Percentiles rank a stretch among this genome's conserved stretches.
phyloP scores from a whole-genome alignment of 164 flowering plant species.

The Warburgia ugandensis region DNA sequence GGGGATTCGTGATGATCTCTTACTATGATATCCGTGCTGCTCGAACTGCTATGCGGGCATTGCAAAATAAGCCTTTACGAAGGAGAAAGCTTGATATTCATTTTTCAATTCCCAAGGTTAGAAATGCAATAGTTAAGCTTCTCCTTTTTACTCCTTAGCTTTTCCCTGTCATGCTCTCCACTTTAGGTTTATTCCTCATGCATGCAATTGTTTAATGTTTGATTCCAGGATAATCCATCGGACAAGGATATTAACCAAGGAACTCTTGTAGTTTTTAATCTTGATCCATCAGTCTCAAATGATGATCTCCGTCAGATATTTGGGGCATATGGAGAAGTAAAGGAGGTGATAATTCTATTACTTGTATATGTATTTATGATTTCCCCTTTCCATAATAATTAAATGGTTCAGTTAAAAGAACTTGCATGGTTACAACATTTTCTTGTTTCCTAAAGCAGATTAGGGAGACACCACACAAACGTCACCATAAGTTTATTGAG shows the following conservation, averaged over 20 bases:
- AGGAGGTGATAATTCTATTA: slow-evolving; percentile 53
- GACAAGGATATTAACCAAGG: slow-evolving; percentile 98
- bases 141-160: neutral
- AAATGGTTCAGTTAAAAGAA: too few relatives aligned
- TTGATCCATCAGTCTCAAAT: slow-evolving; percentile 91
- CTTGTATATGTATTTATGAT: neutral
- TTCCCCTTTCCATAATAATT: neutral
- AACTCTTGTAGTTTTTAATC: slow-evolving; percentile 86
- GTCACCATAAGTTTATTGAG: slow-evolving; percentile 93
- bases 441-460: too few relatives aligned
- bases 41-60: slow-evolving; percentile 87
- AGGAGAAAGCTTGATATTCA: slow-evolving; percentile 98
- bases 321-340: slow-evolving; percentile 92
- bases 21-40: slow-evolving; percentile 96
- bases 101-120: slow-evolving; percentile 97
- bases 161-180: slow-evolving; percentile 1
- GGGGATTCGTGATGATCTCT: slow-evolving; percentile 99
- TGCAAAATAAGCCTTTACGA: slow-evolving; percentile 86
- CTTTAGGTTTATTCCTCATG: too few relatives aligned
- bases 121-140: neutral
- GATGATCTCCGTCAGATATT: slow-evolving; percentile 83
- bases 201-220: slow-evolving; percentile 4
- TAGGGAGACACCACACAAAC: slow-evolving; percentile 95
- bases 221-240: slow-evolving; percentile 85
- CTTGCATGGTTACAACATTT: too few relatives aligned